Base-by-base conservation (phyloP, 192 early-diverging fungal genomes). In the Chytriomyces confervae region DNA sequence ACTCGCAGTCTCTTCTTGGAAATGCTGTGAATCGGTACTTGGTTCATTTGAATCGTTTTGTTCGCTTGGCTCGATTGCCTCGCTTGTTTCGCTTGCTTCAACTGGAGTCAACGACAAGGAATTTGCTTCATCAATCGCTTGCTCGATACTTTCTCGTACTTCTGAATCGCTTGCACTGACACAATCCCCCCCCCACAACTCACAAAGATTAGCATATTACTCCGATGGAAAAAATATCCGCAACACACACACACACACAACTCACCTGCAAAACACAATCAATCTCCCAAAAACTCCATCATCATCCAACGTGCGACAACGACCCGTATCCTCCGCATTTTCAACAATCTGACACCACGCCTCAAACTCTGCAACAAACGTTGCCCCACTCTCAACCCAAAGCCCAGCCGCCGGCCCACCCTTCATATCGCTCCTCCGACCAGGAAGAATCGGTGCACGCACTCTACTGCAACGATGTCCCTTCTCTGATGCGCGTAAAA, bases 381-480 rank as follows among this genome's bases (percentile, higher is more conserved):
- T 74, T 20, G 72, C 50, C 7, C 62, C 62, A 49, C 45, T 18
- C 43, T 74, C 72, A 44, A 74, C 50, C 72, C 72, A 74, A 45
- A 44, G 57, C 8, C 16, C 61, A 10, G 57, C 61, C 61, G 62
- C 29, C 36, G 45, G 18, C 53, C 20, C 53, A 57, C 53, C 20
- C 53, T 53, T 11, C 20, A 20, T 5, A 29, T 27, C 53, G 4
- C 50, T 70, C 49, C 27, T 70, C 27, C 53, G 29, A 3, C 69
- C 69, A 53, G 72, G 72, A 2, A 74, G 60, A 43, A 74, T 29
- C 18, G 72, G 53, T 18, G 72, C 72, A 5, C 72, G 53, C 63
- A 65, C 27, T 13, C 63, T 65, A 16, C 10, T 48, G 7, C 66
- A 45, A 6, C 66, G 66, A 43, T 29, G 13, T 4, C 24, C 13